Conservation (phyloP, 225 moss, liverwort and hornwort genomes). For the Sphagnum contortum region DNA sequence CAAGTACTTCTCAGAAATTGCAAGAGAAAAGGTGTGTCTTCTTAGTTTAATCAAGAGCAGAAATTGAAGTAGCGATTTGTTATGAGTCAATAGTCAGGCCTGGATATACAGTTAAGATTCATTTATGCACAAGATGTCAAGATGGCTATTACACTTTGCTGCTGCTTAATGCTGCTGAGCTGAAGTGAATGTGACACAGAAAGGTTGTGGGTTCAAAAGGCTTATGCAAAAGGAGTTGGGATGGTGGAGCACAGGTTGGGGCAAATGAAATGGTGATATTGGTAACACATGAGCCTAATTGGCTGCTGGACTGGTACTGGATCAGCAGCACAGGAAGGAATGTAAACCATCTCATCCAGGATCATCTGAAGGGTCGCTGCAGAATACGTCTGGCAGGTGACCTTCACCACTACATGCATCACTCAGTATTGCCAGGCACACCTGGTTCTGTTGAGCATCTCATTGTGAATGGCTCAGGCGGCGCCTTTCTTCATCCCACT, state of each 20-base stretch:
- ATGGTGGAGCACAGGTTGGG: slow-evolving; percentile 41
- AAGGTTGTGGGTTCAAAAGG: background rate
- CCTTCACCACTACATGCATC: slow-evolving; percentile 97
- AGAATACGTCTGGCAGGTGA: slow-evolving; percentile 90
- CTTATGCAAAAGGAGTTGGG: too few relatives aligned
- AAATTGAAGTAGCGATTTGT: too few relatives aligned
- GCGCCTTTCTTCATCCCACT: slow-evolving; percentile 99
- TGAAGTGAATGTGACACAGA: too few relatives aligned
- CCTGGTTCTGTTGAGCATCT: slow-evolving; percentile 74
- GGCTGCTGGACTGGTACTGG: slow-evolving; percentile 99
- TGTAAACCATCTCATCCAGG: slow-evolving; percentile 82
- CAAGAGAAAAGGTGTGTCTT: slow-evolving; percentile 56
- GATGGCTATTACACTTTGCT: too few relatives aligned
- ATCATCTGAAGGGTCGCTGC: slow-evolving; percentile 91
- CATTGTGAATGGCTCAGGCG: slow-evolving; percentile 93
- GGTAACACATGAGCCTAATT: slow-evolving; percentile 94
- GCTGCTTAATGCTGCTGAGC: too few relatives aligned
- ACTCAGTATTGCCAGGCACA: slow-evolving; percentile 56
- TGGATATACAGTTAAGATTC: too few relatives aligned
- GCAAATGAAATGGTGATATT: slow-evolving; percentile 77
- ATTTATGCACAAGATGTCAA: too few relatives aligned
- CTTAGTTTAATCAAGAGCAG: background rate
- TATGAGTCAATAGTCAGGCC: too few relatives aligned
- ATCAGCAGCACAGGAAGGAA: slow-evolving; percentile 75
- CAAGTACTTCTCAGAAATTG: slow-evolving; percentile 89